Conservation (phyloP, 306 rosid species). For the Leucaena leucocephala region DNA sequence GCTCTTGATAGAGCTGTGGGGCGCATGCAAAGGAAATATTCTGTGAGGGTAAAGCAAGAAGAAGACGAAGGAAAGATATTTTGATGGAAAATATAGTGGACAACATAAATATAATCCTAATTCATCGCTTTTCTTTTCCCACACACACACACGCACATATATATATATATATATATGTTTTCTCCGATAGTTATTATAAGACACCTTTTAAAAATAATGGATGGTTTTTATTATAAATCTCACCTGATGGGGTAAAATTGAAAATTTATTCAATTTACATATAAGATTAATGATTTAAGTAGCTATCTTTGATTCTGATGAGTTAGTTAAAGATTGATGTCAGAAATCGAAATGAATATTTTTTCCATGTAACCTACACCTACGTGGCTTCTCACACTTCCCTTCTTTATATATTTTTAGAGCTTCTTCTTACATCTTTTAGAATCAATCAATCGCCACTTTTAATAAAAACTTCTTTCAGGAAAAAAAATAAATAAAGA, state of each 20-base stretch:
- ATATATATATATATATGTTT: no score
- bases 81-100: conserved; percentile 1
- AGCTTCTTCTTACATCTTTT: background rate
- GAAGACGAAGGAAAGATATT: background rate
- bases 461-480: conserved; percentile 11
- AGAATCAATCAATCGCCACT: conserved; percentile 15
- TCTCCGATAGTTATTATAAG: no score
- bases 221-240: no score
- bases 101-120: conserved; percentile 4
- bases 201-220: no score
- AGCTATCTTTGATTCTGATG: no score
- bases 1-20: background rate
- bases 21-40: background rate
- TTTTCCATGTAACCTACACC: background rate
- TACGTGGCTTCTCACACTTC: conserved; percentile 13
- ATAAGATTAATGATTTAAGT: no score
- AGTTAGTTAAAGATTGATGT: no score
- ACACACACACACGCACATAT: no score
- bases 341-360: no score
- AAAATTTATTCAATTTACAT: no score
- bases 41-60: background rate
- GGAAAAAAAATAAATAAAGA: background rate
- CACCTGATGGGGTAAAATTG: no score
- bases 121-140: no score
- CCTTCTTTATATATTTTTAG: background rate